These are phyloP conservation scores for Nemophila menziesii DNA, from an alignment of 257 asterid genomes.

Conservation along the genomic window DNA sequence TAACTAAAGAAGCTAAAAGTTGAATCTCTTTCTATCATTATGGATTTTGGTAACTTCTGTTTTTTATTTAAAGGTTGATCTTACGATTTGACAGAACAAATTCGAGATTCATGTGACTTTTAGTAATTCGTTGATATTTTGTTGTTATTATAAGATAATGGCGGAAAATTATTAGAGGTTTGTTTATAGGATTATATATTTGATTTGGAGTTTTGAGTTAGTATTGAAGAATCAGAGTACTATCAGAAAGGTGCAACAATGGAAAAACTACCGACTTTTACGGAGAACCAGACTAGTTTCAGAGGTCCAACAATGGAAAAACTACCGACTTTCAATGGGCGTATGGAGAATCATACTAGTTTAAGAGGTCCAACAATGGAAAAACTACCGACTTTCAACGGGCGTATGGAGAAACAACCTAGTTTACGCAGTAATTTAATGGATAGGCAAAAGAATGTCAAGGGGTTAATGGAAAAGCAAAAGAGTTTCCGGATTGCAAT, in stretches of 20 bases:
- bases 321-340: constrained; percentile 39
- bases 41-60: not conserved
- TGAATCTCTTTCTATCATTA: constrained; percentile 3
- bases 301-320: constrained; percentile 43
- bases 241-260: constrained; percentile 21
- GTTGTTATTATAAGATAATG: constrained; percentile 18
- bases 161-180: constrained; percentile 9
- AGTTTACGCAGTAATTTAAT: constrained; percentile 45
- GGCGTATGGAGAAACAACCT: constrained; percentile 54
- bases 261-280: constrained; percentile 61
- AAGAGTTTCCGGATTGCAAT: constrained; percentile 82
- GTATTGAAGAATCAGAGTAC: constrained; percentile 10
- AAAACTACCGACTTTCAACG: constrained; percentile 46
- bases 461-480: constrained; percentile 92
- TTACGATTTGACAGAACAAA: constrained; percentile 5
- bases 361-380: constrained; percentile 33
- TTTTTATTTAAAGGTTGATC: constrained; percentile 8
- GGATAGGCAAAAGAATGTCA: constrained; percentile 86
- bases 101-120: constrained; percentile 2
- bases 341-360: constrained; percentile 51
- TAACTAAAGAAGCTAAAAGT: constrained; percentile 11
- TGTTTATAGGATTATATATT: too few species aligned
- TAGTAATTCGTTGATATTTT: constrained; percentile 4
- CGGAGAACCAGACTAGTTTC: constrained; percentile 13
- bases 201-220: constrained; percentile 5